phyloP scores from a whole-genome alignment of 2,329 filamentous ascomycete genomes.

The Beauveria brongniartii region DNA sequence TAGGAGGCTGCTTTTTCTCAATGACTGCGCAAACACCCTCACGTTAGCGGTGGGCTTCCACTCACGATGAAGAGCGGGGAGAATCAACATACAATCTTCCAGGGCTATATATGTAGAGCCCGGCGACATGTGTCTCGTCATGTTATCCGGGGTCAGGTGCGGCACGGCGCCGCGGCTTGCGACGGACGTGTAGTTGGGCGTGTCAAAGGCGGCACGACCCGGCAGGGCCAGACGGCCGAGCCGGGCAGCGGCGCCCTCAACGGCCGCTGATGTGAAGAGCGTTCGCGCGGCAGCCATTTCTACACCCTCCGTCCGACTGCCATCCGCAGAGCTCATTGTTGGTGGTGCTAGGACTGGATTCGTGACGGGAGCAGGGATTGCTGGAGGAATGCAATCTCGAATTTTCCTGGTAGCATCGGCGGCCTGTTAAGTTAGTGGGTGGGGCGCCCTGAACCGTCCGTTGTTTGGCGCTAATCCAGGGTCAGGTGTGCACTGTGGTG shows the following conservation, averaged over 20 bases:
- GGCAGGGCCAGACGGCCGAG: slow-evolving; percentile 58
- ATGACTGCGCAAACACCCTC: slow-evolving; percentile 35
- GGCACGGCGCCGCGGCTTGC: slow-evolving; percentile 80
- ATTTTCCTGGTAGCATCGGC: neutral
- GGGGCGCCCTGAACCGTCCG: neutral
- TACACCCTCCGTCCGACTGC: slow-evolving; percentile 11
- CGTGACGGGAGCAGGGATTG: neutral
- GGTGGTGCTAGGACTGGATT: neutral
- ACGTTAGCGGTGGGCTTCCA: neutral
- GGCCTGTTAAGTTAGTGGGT: neutral
- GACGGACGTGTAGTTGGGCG: slow-evolving; percentile 72
- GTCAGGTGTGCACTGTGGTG: too few relatives aligned
- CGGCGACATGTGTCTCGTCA: slow-evolving; percentile 56
- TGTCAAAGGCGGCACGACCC: slow-evolving; percentile 60
- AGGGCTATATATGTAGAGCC: slow-evolving; percentile 70
- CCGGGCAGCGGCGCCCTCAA: slow-evolving; percentile 44
- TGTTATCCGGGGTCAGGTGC: slow-evolving; percentile 81
- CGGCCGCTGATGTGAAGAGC: slow-evolving; percentile 34
- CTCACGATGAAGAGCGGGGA: neutral
- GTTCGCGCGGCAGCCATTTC: slow-evolving; percentile 19
- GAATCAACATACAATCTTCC: slow-evolving; percentile 71
- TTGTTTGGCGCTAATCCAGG: too few relatives aligned
- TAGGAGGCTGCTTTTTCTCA: slow-evolving; percentile 43
- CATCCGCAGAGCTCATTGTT: slow-evolving; percentile 1
- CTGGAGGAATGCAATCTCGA: neutral